phyloP scores from a whole-genome alignment of 2,329 filamentous ascomycete genomes.

The Sclerotinia minor region DNA sequence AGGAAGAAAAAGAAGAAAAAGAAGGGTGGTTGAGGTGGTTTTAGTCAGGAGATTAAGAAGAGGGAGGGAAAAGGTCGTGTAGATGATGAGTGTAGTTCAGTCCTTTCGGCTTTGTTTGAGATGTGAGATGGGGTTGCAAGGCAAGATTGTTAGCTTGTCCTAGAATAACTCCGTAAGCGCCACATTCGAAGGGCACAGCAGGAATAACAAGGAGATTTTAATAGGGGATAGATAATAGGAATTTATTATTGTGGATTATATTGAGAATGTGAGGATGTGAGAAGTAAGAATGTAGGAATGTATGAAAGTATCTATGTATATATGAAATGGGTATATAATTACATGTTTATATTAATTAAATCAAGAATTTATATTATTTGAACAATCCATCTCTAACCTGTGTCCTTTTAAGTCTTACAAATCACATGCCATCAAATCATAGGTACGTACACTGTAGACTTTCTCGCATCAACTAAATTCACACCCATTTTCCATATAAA shows the following conservation, averaged over 20 bases:
- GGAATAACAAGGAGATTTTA: background rate
- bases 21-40: background rate
- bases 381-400: no score
- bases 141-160: background rate
- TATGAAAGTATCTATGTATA: no score
- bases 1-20: conserved; percentile 25
- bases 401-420: no score
- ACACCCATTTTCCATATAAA: background rate
- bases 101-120: conserved; percentile 22
- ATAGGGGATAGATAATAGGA: background rate
- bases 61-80: conserved; percentile 23
- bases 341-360: no score
- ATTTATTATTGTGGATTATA: background rate
- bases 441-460: no score
- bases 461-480: background rate
- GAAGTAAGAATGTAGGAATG: no score
- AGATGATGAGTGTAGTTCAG: background rate
- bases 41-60: conserved; percentile 11
- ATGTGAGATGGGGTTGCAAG: background rate
- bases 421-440: background rate
- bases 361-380: no score
- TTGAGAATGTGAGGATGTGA: background rate
- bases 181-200: background rate
- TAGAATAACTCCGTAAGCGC: conserved; percentile 12
- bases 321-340: background rate